phyloP scores from a whole-genome alignment of 2,329 filamentous ascomycete species.

The Juglanconis sp. region DNA sequence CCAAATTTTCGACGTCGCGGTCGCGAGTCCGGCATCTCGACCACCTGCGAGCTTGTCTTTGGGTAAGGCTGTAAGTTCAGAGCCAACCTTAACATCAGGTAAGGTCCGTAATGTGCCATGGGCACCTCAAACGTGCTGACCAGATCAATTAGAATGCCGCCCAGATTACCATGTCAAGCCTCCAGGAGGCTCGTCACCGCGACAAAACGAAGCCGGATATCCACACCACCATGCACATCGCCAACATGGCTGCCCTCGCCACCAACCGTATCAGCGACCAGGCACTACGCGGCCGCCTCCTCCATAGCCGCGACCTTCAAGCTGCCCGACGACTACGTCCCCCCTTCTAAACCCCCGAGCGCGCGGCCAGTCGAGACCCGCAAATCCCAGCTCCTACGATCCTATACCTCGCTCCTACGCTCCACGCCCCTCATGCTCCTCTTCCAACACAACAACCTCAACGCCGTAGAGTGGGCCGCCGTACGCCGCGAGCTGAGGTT shows the following conservation, averaged over 20 bases:
- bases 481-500: constrained; percentile 66
- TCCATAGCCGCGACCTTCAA: constrained; percentile 23
- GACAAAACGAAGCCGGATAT: constrained; percentile 2
- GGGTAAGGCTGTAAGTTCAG: not conserved
- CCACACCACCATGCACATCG: not conserved
- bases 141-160: constrained; percentile 8
- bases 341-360: constrained; percentile 78
- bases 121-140: not conserved
- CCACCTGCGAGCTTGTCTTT: no score
- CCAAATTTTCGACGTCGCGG: constrained; percentile 13
- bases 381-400: constrained; percentile 82
- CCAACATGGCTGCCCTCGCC: not conserved
- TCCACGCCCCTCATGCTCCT: constrained; percentile 82
- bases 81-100: not conserved
- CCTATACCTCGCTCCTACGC: constrained; percentile 84
- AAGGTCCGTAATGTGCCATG: not conserved
- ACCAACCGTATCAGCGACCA: constrained; percentile 4
- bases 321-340: constrained; percentile 48
- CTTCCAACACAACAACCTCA: constrained; percentile 70
- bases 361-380: constrained; percentile 82
- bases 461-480: constrained; percentile 69
- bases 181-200: constrained; percentile 10
- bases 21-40: not conserved
- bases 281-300: constrained; percentile 25
- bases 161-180: constrained; percentile 14